Evolutionary conservation across 805 yeast genomes (phyloP), one percentile per base, ranked within the genome.

Genomic region (Spathaspora girioi): DNA sequence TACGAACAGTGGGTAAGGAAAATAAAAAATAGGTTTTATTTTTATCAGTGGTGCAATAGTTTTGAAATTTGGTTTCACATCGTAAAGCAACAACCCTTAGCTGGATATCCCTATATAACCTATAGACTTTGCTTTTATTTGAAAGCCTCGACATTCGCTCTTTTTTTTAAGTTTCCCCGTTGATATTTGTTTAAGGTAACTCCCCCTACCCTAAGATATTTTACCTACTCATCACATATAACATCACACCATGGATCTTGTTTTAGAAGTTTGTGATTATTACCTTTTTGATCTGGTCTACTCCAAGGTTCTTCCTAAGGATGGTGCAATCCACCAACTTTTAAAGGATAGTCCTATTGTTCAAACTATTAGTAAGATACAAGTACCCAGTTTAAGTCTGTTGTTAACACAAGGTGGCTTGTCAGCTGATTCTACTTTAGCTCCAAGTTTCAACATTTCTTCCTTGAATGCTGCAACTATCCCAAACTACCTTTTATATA

Each of bases 191-290:
- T 29, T 29, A 8, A 12, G 3, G 32, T 9, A 12, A 29, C 32
- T 35, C 35, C 4, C 35, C 35, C 26, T 29, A 31, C 35, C 35
- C 26, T 29, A 14, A 35, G 8, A 14, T n/a, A 35, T 35, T 35
- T 11, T n/a, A 35, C 40, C 11, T n/a, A 35, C 40, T n/a, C 15
- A 35, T 14, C 15, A 11, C 17, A 23, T 42, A 42, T 46, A 12
- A 20, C 43, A 12, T 17, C 43, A 12, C 54, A 64, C 45, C 52
- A 93, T 94, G 99, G 99, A 94, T 86, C 75, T 94, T 63, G 91
- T 90, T 20, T 78, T 94, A 48, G 99, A 94, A 68, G 73, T 83
- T 20, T 70, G 76, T 45, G 99, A 94, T 70, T 77, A 88, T 46
- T 88, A 71, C 59, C 61, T 83, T 27, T 80, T 93, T 47, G 99